Conservation (phyloP, 2,329 filamentous ascomycete genomes). For the Pestalotiopsis sp. region DNA sequence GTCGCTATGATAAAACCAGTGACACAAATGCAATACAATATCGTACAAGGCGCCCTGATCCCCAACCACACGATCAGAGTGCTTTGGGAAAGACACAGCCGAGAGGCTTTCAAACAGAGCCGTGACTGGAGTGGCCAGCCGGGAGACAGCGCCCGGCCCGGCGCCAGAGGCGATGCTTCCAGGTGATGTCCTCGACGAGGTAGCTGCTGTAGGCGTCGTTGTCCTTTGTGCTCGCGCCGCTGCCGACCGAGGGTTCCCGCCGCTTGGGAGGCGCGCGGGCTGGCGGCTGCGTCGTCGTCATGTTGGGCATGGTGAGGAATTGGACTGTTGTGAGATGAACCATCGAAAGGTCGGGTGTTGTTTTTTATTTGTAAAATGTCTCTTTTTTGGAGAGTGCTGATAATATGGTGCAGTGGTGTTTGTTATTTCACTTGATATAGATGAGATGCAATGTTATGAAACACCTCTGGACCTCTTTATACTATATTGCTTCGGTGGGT, state of each 20-base stretch:
- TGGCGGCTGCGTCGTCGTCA: background rate
- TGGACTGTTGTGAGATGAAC: background rate
- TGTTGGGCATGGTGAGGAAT: background rate
- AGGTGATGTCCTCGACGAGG: background rate
- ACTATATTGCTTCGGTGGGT: too few species aligned
- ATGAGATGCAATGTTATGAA: too few species aligned
- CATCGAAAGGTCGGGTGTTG: background rate
- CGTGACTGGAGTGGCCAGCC: background rate
- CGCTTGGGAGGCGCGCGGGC: background rate
- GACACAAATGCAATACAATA: background rate
- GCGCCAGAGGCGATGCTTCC: constrained; percentile 4
- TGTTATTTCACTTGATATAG: background rate
- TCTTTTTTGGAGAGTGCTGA: background rate
- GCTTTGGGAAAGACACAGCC: background rate
- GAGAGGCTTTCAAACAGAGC: background rate
- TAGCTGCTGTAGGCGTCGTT: background rate
- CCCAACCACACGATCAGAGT: background rate
- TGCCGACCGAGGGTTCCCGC: background rate
- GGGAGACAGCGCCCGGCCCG: background rate
- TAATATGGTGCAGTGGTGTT: too few species aligned
- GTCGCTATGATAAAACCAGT: background rate
- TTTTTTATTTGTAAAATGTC: background rate
- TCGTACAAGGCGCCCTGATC: background rate
- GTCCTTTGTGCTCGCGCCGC: constrained; percentile 3
- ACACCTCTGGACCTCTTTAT: too few species aligned